Percentiles rank a stretch among this genome's conserved stretches.
Evolutionary conservation across 352 stramenopile species (phyloP).

Genomic region (Stramenopiles sp.): DNA sequence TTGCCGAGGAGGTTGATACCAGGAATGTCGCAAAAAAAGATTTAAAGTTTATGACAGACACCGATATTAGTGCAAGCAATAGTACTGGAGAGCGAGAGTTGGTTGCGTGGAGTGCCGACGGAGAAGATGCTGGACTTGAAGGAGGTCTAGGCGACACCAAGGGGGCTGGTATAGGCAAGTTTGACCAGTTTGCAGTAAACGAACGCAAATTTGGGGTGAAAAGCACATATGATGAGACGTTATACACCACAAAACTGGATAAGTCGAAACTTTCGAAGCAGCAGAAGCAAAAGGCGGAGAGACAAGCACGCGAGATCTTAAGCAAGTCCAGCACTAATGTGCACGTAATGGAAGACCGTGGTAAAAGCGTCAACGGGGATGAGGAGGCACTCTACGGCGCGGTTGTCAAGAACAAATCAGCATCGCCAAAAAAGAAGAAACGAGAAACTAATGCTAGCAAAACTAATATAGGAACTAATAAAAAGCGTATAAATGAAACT

Average conservation of each 20-base stretch:
- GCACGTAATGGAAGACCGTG: constrained; percentile 81
- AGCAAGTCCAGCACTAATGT: constrained; percentile 64
- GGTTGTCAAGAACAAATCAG: constrained; percentile 35
- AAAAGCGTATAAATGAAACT: no score
- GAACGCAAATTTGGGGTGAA: constrained; percentile 84
- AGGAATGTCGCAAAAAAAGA: no score
- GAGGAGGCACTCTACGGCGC: constrained; percentile 82
- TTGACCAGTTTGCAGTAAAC: constrained; percentile 93
- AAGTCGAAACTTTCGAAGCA: constrained; percentile 63
- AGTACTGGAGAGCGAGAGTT: no score
- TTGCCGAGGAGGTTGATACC: no score
- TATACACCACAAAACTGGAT: constrained; percentile 92
- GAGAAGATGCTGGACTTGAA: no score
- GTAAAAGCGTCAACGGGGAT: constrained; percentile 43
- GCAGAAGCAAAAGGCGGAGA: constrained; percentile 63
- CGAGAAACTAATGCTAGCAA: no score
- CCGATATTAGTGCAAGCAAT: no score
- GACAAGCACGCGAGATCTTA: constrained; percentile 83
- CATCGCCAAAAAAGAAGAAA: constrained; percentile 29
- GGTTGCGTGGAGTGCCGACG: no score
- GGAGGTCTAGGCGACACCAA: no score
- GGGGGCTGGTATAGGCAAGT: constrained; percentile 38
- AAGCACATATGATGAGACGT: constrained; percentile 84
- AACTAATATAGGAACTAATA: no score
- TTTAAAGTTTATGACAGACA: no score